Base-by-base conservation (phyloP, 805 yeast genomes). In the Candida krabiensis region DNA sequence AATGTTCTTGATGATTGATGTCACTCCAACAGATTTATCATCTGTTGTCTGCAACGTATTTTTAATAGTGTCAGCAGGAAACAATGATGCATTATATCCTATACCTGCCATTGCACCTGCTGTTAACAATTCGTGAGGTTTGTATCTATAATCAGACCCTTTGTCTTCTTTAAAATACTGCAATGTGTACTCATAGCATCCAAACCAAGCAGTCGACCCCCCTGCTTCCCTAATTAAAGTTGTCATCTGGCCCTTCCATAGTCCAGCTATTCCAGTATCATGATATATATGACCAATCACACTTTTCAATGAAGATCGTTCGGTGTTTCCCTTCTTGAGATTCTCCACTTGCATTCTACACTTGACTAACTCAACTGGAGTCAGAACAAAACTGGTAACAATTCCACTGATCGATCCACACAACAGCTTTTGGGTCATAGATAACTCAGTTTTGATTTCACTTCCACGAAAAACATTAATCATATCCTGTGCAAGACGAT, bases 121-220 rank as follows among this genome's bases (percentile, higher is more conserved):
- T 1, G 72, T 41, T 47, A 90, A 64, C 15, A 82, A 60, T 50
- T 85, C 86, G 46, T 73, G 55, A 3, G 77, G 70, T 55, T 58
- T 38, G 52, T 53, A 30, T 53, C 61, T 37, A 50, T 55, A 47
- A 45, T 44, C 57, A 36, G 37, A 43, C 31, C 41, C 52, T 35
- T 41, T 37, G 21, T 51, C 29, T 28, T 56, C 38, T 41, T 70
- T 68, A 46, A 77, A 64, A n/a, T 53, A 47, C 1, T 52, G 51
- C 15, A 66, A 58, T 6, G 74, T 64, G 30, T 71, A 63, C 56
- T 89, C 96, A 59, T 89, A 89, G 13, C 93, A 77, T 0, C 96
- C 91, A 65, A 90, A 90, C 97, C 97, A 90, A 2, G 91, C 81
- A 4, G 95, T 86, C 2, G 96, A 86, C 6, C 97, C 97, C 19